phyloP scores from a whole-genome alignment of 495 filamentous ascomycete species.

The Staphylotrichum tortipilum region DNA sequence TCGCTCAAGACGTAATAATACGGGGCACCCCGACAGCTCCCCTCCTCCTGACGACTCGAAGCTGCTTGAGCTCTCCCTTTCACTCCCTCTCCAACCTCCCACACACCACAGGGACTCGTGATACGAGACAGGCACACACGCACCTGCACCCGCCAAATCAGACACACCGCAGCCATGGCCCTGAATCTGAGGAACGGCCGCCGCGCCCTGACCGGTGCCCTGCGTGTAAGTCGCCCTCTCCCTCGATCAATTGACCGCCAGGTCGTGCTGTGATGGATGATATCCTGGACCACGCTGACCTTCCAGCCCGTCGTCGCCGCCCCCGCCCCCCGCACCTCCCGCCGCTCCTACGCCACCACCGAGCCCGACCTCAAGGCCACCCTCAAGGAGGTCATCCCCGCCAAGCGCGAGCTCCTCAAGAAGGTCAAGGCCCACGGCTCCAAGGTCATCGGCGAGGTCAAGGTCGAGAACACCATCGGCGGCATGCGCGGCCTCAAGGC shows the following conservation, averaged over 20 bases:
- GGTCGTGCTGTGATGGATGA: no score
- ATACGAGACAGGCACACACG: no score
- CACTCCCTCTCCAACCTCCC: no score
- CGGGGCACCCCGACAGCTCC: neutral
- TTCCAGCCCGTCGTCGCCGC: conserved; percentile 30
- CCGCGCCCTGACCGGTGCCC: conserved; percentile 33
- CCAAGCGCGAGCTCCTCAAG: conserved; percentile 84
- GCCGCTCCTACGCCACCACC: conserved; percentile 55
- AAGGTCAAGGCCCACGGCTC: conserved; percentile 79
- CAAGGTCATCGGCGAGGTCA: conserved; percentile 82
- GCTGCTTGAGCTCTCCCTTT: no score
- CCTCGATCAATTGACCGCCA: no score
- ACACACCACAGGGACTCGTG: no score
- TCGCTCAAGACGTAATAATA: no score
- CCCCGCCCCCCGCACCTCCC: conserved; percentile 15
- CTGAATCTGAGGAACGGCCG: conserved; percentile 21
- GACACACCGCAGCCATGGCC: conserved; percentile 19
- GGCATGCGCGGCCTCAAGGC: conserved; percentile 97
- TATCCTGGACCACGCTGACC: no score
- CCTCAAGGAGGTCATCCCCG: conserved; percentile 74
- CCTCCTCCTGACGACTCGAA: neutral
- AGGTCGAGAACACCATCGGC: conserved; percentile 86
- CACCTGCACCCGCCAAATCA: neutral
- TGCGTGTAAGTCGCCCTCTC: conserved; percentile 41
- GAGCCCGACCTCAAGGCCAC: conserved; percentile 85